phyloP scores from a whole-genome alignment of 2,329 filamentous ascomycete species.

The Colletotrichum melonis region DNA sequence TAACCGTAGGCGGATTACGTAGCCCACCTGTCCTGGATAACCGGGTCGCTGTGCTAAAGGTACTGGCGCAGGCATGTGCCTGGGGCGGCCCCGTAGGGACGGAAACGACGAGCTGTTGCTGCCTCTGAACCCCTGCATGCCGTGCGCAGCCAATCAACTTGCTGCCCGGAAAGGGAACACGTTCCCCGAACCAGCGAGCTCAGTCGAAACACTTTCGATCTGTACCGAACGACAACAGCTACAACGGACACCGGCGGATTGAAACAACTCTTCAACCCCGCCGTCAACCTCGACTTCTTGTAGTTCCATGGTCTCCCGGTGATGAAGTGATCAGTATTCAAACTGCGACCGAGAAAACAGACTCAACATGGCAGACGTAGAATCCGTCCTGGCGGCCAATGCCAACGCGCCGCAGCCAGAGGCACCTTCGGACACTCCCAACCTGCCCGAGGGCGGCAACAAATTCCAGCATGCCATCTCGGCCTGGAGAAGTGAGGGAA shows the following conservation, averaged over 20 bases:
- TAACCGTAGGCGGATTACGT: background rate
- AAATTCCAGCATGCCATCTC: constrained; percentile 98
- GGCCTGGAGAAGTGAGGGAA: constrained; percentile 85
- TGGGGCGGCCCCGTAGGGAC: constrained; percentile 9
- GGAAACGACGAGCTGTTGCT: constrained; percentile 19
- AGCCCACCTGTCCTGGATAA: background rate
- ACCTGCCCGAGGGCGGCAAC: constrained; percentile 73
- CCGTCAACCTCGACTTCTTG: background rate
- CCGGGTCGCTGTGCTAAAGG: background rate
- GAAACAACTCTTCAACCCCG: background rate
- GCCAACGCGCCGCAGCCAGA: constrained; percentile 23
- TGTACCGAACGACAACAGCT: constrained; percentile 15
- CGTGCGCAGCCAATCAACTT: constrained; percentile 16
- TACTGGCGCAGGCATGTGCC: constrained; percentile 12
- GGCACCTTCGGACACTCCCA: background rate
- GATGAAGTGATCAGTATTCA: constrained; percentile 23
- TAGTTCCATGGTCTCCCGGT: background rate
- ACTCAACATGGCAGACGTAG: constrained; percentile 39
- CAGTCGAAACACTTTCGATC: constrained; percentile 29
- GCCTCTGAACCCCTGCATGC: constrained; percentile 18
- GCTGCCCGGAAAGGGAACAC: constrained; percentile 33
- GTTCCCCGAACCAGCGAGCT: constrained; percentile 31
- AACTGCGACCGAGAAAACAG: constrained; percentile 1
- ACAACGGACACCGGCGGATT: constrained; percentile 1
- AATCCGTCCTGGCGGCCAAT: constrained; percentile 34